Evolutionary conservation across 768 basidiomycete species (phyloP), one percentile per base, ranked within the genome.

Genomic region (Boletus rubescentipes): DNA sequence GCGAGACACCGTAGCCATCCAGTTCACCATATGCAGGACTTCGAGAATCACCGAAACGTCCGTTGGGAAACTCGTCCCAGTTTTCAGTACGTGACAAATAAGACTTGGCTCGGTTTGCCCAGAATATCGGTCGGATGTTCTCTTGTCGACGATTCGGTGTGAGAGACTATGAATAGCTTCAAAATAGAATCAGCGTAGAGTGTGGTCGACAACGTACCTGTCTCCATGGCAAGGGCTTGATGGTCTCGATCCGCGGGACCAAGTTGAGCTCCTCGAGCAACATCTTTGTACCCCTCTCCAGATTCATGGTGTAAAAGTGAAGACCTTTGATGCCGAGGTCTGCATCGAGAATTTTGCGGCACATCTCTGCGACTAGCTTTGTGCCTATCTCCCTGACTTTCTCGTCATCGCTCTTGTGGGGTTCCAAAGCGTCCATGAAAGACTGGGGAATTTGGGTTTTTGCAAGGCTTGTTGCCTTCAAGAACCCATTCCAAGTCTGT

Each of bases 41-140:
- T 53, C 97, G 84, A 8, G 95, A 88, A 74, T 98, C 97, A 62
- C 97, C 97, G 67, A 96, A 99, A 61, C 97, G 91, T 51, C 97
- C 97, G 70, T 99, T 99, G 46, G 97, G 97, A 71, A 97, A 98
- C 69, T 98, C 96, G 67, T 99, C 97, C 97, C 97, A 99, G 67
- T 97, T 92, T 68, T 97, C 94, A 14, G 97, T 98, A 49, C 96
- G 88, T 9, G 91, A 91, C 42, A 98, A 78, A 69, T 98, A 98
- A 1, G 94, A 97, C 67, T 94, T 90, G 35, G 93, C 83, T 36
- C 96, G 81, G 74, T 99, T 98, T 12, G 97, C 93, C 95, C 96
- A 98, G 78, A 98, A 98, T 67, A 99, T 98, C 4, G 97, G 97
- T 32, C 97, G 88, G 59, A 96, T 98, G 44, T 83, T 88, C 73